Percentiles rank a stretch among this genome's conserved stretches.
These are phyloP conservation scores for Adansonia grandidieri DNA, from an alignment of 441 rosid species.

Conservation along the genomic window DNA sequence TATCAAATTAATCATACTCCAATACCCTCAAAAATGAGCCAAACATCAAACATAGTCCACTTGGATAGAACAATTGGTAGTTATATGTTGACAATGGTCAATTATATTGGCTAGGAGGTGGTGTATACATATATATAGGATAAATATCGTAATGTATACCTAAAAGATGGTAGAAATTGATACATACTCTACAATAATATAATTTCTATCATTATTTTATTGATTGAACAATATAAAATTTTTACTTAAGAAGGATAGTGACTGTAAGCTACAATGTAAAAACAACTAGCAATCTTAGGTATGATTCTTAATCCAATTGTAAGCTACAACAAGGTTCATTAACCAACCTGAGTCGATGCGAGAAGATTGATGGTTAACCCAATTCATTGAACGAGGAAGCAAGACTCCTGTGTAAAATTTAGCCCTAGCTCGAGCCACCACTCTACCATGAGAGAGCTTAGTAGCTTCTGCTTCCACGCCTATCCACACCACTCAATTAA, in stretches of 20 bases:
- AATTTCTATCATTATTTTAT: background rate
- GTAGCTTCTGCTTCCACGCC: background rate
- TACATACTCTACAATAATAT: background rate
- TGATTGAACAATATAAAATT: background rate
- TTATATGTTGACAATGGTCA: background rate
- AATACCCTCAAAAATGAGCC: background rate
- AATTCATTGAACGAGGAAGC: constrained; percentile 1
- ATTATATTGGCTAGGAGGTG: background rate
- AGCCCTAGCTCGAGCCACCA: background rate
- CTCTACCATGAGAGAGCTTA: background rate
- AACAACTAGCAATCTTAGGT: background rate
- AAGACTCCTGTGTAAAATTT: background rate
- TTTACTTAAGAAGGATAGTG: background rate
- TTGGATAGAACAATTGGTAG: background rate
- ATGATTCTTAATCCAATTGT: background rate
- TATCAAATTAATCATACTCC: background rate
- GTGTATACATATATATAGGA: too few species aligned
- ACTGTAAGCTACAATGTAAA: background rate
- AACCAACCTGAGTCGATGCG: background rate
- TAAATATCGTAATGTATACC: background rate
- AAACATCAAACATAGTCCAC: background rate
- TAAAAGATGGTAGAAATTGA: background rate
- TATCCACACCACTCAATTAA: background rate
- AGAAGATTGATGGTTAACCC: background rate
- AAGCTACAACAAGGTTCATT: background rate